Evolutionary conservation across 352 stramenopile genomes (phyloP).

Genomic region (Globisporangium parvum): DNA sequence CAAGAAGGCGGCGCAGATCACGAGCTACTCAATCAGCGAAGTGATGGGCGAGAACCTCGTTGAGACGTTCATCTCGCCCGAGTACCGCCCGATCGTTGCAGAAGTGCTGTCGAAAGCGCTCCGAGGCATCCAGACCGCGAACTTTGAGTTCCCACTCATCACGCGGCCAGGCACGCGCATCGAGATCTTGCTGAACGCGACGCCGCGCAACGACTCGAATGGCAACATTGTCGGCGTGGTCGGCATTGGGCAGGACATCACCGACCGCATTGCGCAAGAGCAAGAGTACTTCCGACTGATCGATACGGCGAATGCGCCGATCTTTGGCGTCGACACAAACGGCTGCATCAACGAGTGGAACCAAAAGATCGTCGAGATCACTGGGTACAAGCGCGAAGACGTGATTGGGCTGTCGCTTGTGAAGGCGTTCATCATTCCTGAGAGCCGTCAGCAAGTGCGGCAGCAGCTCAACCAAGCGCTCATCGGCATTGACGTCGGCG

Average conservation of each 20-base stretch:
- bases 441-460: conserved; percentile 60
- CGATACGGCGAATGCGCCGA: conserved; percentile 72
- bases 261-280: conserved; percentile 63
- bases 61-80: conserved; percentile 77
- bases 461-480: conserved; percentile 75
- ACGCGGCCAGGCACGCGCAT: conserved; percentile 51
- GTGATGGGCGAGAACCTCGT: conserved; percentile 83
- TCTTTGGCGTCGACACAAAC: conserved; percentile 82
- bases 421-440: conserved; percentile 71
- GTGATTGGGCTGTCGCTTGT: conserved; percentile 71
- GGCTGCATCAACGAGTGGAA: conserved; percentile 86
- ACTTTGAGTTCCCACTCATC: conserved; percentile 89
- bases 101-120: conserved; percentile 71
- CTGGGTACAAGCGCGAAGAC: conserved; percentile 63
- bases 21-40: conserved; percentile 82
- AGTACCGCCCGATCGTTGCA: conserved; percentile 61
- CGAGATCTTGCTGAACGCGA: conserved; percentile 75
- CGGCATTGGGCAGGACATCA: conserved; percentile 83
- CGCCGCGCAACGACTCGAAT: conserved; percentile 54
- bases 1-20: conserved; percentile 85
- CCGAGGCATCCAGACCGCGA: conserved; percentile 68
- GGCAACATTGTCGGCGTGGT: conserved; percentile 83
- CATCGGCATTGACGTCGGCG: conserved; percentile 83
- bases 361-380: conserved; percentile 84
- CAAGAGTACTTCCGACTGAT: conserved; percentile 73